Evolutionary conservation across 2,329 filamentous ascomycete species (phyloP).

Genomic region (Colletotrichum limetticola): DNA sequence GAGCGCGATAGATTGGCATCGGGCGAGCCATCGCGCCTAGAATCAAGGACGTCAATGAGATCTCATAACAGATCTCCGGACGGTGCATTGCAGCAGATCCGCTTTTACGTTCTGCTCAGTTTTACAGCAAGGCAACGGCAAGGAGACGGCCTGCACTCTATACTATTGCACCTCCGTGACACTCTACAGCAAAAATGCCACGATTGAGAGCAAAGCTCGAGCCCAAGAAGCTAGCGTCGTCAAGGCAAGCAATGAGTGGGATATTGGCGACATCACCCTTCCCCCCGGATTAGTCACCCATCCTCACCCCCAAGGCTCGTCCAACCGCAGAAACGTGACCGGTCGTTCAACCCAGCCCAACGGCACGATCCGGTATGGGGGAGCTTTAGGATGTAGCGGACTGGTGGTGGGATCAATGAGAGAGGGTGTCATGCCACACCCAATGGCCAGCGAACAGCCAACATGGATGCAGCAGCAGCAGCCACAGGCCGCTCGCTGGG

Average conservation of each 20-base stretch:
- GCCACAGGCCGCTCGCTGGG: not conserved
- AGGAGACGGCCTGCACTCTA: not conserved
- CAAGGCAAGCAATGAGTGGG: not conserved
- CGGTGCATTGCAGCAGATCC: not conserved
- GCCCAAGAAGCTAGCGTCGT: too few relatives aligned
- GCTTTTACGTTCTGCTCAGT: not conserved
- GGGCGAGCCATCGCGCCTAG: too few relatives aligned
- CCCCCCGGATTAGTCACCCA: constrained; percentile 15
- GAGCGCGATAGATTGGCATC: not conserved
- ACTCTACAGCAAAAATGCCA: not conserved
- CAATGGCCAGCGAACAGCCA: not conserved
- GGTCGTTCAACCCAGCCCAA: constrained; percentile 2
- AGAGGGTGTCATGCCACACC: not conserved
- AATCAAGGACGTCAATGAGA: not conserved
- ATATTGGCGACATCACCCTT: not conserved
- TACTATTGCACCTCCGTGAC: too few relatives aligned
- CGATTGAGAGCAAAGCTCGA: not conserved
- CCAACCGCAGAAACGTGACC: not conserved
- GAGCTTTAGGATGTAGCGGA: not conserved
- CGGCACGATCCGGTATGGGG: constrained; percentile 12
- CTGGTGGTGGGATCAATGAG: not conserved
- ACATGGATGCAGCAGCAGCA: not conserved
- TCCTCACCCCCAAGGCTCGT: not conserved
- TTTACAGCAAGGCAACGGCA: not conserved
- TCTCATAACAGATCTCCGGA: not conserved